Base-by-base conservation (phyloP, 176 grass and related monocot genomes). In the Ensete ventricosum region DNA sequence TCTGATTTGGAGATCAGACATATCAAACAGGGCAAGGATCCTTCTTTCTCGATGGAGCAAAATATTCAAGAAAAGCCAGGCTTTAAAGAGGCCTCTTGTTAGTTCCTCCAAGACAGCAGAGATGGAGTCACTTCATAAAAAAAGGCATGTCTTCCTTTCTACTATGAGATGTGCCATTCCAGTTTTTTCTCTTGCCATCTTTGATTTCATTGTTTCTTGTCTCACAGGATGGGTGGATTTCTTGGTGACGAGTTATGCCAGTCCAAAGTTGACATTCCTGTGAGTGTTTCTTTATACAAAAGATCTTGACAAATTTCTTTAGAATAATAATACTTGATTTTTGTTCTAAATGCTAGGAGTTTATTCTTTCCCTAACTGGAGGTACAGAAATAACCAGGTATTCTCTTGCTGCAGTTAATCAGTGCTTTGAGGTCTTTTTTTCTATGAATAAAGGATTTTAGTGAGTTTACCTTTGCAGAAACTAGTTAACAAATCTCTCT, bases 21-120 rank as follows among this genome's bases (percentile, higher is more conserved):
- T 99, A 87, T 94, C 90, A 82, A 87, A 88, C 80, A 99, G 79
- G 84, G 90, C 95, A 16, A 91, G 79, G 74, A 77, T 81, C 52
- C 82, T 99, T 62, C 88, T 99, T 53, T 87, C 90, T 70, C 91
- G 87, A 85, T 94, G 89, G 86, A 99, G 90, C 84, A 99, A 99
- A 85, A 73, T 89, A 69, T 84, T 98, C 53, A 64, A 87, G 59
- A 83, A 86, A 50, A 94, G 80, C 64, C 90, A 93, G 53, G 82
- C 87, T 19, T 75, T 82, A 50, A 99, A 91, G 80, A 89, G 87
- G 84, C 81, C 90, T 76, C 74, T 59, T 81, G 13, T 55, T 21
- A 26, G 16, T 69, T 75, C 63, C 27, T 58, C 64, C 53, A 88
- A 71, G 13, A 69, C 77, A 67, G 34, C 73, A 54, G 84, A 89